Percentiles rank a stretch among this genome's conserved stretches.
Conservation (phyloP, 208 protist genomes). For the Acanthamoeba quina region DNA sequence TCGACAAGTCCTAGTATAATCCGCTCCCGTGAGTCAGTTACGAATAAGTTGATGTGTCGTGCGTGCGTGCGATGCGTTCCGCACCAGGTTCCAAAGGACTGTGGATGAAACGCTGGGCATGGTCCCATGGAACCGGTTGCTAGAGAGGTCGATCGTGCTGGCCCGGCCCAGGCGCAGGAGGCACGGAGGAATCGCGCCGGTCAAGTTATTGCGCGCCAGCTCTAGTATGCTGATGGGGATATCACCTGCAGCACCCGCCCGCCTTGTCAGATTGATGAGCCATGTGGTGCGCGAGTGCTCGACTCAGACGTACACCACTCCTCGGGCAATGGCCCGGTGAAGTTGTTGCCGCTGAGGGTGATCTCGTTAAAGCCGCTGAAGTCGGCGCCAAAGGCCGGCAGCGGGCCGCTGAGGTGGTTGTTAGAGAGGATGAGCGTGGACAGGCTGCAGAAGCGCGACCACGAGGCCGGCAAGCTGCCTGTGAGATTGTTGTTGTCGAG, state of each 20-base stretch:
- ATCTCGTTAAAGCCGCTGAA: neutral
- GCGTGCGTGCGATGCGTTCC: neutral
- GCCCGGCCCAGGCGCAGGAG: neutral
- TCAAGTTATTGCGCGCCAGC: neutral
- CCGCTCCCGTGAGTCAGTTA: neutral
- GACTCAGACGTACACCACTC: no score
- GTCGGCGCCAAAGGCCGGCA: neutral
- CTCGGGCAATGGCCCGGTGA: neutral
- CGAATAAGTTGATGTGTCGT: neutral
- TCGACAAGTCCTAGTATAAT: neutral
- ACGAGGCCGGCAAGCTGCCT: neutral
- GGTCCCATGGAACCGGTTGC: neutral
- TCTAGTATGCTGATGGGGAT: neutral
- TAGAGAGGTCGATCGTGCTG: neutral
- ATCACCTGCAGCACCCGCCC: no score
- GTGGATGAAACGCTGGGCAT: neutral
- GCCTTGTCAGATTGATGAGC: no score
- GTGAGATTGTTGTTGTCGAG: neutral
- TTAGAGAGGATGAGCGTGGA: neutral
- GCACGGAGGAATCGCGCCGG: neutral
- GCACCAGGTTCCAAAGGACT: no score
- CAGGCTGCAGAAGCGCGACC: neutral
- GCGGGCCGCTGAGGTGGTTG: neutral
- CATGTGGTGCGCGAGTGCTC: no score
- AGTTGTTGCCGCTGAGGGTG: neutral